Conservation (phyloP, 2,329 filamentous ascomycete genomes). For the Ploettnerulaceae sp. region DNA sequence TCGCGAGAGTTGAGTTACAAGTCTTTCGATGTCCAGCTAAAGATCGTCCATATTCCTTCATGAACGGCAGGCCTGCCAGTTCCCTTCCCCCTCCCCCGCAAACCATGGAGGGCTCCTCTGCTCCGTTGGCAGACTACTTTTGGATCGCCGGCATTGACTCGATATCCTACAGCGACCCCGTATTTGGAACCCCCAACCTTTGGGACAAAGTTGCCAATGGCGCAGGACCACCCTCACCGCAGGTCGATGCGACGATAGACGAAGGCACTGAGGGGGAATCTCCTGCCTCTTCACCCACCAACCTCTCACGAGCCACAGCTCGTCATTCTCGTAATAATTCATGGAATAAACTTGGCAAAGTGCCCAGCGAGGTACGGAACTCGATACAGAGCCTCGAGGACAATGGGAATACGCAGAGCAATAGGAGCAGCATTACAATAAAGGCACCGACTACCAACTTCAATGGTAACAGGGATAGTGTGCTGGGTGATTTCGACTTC, state of each 20-base stretch:
- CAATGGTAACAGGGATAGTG: constrained; percentile 20
- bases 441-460: constrained; percentile 38
- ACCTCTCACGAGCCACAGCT: constrained; percentile 38
- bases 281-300: constrained; percentile 34
- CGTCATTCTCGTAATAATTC: constrained; percentile 60
- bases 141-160: constrained; percentile 70
- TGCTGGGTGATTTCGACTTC: constrained; percentile 74
- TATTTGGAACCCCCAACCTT: constrained; percentile 35
- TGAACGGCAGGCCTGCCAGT: constrained; percentile 12
- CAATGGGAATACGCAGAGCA: constrained; percentile 47
- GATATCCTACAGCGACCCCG: constrained; percentile 57
- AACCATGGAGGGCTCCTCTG: constrained; percentile 44
- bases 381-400: constrained; percentile 56
- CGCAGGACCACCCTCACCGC: constrained; percentile 27
- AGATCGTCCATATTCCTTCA: constrained; percentile 4
- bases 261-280: constrained; percentile 53
- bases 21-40: constrained; percentile 24
- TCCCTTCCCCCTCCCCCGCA: constrained; percentile 4
- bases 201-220: constrained; percentile 22
- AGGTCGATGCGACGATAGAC: constrained; percentile 54
- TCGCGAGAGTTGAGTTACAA: constrained; percentile 1
- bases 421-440: constrained; percentile 63
- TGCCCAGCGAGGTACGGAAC: constrained; percentile 45
- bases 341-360: constrained; percentile 52
- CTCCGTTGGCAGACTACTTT: constrained; percentile 68